Conservation (phyloP, 352 stramenopile genomes). For the Phytopythium delawarense region DNA sequence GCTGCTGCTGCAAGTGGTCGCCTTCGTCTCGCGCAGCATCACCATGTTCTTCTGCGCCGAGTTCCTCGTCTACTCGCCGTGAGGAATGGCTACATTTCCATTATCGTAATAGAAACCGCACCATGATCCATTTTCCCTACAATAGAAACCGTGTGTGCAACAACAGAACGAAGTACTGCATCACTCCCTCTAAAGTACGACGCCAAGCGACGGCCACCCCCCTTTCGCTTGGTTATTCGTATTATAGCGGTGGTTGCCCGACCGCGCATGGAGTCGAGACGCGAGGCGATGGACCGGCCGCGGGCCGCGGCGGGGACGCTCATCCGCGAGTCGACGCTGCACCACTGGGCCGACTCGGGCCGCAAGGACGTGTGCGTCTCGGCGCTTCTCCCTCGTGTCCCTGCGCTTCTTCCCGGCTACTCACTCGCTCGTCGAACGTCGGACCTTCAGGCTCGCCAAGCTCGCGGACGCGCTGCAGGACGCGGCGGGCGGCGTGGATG, state of each 20-base stretch:
- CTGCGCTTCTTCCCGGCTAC: neutral
- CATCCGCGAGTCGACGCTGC: slow-evolving; percentile 51
- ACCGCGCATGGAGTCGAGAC: slow-evolving; percentile 17
- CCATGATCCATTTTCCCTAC: too few relatives aligned
- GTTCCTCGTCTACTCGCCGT: slow-evolving; percentile 41
- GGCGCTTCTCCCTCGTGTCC: neutral
- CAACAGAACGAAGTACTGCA: too few relatives aligned
- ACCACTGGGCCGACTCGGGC: slow-evolving; percentile 63
- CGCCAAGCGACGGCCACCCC: neutral
- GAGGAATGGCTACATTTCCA: neutral
- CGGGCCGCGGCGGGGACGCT: slow-evolving; percentile 18
- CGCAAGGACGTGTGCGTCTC: slow-evolving; percentile 41
- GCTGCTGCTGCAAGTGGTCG: slow-evolving; percentile 44
- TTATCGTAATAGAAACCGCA: too few relatives aligned
- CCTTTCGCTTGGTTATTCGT: neutral
- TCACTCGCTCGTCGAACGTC: neutral
- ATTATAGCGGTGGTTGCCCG: neutral
- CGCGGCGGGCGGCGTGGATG: slow-evolving; percentile 5
- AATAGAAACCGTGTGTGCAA: too few relatives aligned
- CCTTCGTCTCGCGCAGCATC: slow-evolving; percentile 52
- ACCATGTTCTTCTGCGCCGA: slow-evolving; percentile 74
- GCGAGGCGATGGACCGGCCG: slow-evolving; percentile 9
- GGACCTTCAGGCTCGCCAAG: slow-evolving; percentile 24
- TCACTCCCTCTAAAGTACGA: too few relatives aligned
- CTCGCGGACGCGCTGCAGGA: slow-evolving; percentile 37